Evolutionary conservation across 208 protist species (phyloP), one percentile per base, ranked within the genome.

Genomic region (Leishmania martiniquensis): DNA sequence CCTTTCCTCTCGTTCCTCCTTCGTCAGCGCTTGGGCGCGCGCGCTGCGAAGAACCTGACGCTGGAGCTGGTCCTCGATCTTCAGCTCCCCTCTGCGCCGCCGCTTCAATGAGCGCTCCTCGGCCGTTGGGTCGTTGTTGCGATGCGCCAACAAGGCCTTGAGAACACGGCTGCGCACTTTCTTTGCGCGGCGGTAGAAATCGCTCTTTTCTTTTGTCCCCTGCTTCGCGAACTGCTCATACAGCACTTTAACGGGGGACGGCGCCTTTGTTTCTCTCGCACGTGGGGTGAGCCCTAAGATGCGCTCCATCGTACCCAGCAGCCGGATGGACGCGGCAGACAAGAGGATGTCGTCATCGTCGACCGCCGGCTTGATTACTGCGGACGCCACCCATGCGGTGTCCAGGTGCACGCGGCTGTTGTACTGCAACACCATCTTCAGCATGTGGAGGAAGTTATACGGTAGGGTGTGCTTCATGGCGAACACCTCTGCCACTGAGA

Each of bases 391-490:
- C 89, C 90, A 95, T 42, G 76, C 76, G 39, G 87, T 80, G 77
- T 96, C 90, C 17, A 97, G 85, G 45, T 89, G 80, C 55, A 97
- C 87, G 59, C 90, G 89, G 67, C 80, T 91, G 80, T 96, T 96
- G 84, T 97, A 97, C 85, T 95, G 85, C 76, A 96, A 13, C 2
- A 95, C 85, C 87, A 96, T 93, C 82, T 95, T 95, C 15, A 96
- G 52, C 10, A 85, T 80, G 79, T 95, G 94, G 25, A 97, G 78
- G 76, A 93, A 97, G 75, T 87, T 87, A 87, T 92, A 94, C 44
- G 88, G 85, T 4, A 93, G 72, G n/a, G 94, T 97, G 82, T 94
- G 87, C 83, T 96, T 96, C 88, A 97, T 96, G 44, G 60, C 80
- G 74, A 93, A 97, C 44, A 97, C 84, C 47, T 91, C 75, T 57